phyloP scores from a whole-genome alignment of 2,329 filamentous ascomycete genomes.

The Tolypocladium sp. region DNA sequence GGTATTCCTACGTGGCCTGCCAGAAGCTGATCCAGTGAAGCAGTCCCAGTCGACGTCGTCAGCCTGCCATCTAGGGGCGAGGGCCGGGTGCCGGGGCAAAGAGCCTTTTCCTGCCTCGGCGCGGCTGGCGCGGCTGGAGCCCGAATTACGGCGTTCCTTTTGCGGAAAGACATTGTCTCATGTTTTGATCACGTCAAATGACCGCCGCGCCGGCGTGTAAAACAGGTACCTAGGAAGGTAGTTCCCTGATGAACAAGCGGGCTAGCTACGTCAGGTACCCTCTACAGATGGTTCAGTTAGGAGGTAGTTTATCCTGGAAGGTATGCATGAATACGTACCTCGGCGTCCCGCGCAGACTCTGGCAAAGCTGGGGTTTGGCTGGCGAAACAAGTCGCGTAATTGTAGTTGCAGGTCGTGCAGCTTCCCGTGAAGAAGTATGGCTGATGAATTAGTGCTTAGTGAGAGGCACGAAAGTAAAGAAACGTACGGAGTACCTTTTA shows the following conservation, averaged over 20 bases:
- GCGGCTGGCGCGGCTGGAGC: conserved; percentile 12
- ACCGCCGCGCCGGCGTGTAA: not conserved
- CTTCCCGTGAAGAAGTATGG: not conserved
- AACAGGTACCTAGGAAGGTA: not conserved
- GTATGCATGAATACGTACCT: not conserved
- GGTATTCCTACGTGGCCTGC: conserved; percentile 80
- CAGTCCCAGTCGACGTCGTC: conserved; percentile 85
- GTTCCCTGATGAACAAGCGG: not conserved
- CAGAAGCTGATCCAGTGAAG: conserved; percentile 74
- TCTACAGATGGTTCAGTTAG: not conserved
- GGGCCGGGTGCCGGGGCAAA: conserved; percentile 54
- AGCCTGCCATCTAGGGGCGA: conserved; percentile 81
- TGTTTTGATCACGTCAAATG: not conserved
- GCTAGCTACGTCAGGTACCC: not conserved
- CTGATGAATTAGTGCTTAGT: not conserved
- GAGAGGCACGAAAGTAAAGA: not conserved
- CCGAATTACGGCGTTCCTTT: conserved; percentile 44
- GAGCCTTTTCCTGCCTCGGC: conserved; percentile 23
- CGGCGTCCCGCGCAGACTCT: not conserved
- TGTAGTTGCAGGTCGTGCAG: not conserved
- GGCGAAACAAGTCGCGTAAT: not conserved
- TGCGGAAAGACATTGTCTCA: conserved; percentile 45
- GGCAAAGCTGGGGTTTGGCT: not conserved
- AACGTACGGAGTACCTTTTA: too few species aligned
- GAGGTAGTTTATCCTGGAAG: not conserved